Conservation (phyloP, 1,284 basidiomycete species). For the Schizophyllum amplum region DNA sequence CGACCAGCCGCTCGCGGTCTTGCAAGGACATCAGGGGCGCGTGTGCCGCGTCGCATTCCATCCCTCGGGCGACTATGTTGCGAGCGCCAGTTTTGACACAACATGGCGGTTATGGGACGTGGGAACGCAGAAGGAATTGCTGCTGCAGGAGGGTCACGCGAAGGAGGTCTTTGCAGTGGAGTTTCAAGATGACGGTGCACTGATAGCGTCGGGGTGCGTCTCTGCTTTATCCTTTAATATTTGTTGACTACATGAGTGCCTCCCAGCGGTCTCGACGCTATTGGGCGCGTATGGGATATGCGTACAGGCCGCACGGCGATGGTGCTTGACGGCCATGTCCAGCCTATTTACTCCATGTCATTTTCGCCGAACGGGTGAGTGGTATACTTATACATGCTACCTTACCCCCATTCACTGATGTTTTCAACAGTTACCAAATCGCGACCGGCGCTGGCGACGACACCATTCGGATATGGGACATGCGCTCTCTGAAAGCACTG, state of each 20-base stretch:
- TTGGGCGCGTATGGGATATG: conserved; percentile 95
- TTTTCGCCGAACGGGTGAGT: conserved; percentile 92
- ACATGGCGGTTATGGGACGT: conserved; percentile 99
- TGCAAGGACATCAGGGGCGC: conserved; percentile 86
- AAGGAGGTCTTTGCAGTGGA: conserved; percentile 95
- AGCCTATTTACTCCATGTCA: conserved; percentile 85
- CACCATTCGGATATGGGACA: conserved; percentile 97
- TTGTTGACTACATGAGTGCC: too few species aligned
- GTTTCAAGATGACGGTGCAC: conserved; percentile 92
- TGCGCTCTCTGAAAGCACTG: conserved; percentile 84
- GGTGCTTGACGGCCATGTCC: conserved; percentile 96
- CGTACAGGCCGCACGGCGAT: conserved; percentile 94
- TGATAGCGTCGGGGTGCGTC: conserved; percentile 85
- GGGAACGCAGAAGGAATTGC: conserved; percentile 68
- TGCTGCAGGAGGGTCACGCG: conserved; percentile 95
- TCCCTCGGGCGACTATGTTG: conserved; percentile 88
- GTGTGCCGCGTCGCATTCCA: conserved; percentile 95
- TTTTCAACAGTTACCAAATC: conserved; percentile 75
- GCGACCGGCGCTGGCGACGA: conserved; percentile 97
- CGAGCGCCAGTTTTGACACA: conserved; percentile 94
- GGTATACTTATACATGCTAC: conserved; percentile 15
- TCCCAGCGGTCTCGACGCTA: conserved; percentile 88
- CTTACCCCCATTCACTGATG: conserved; percentile 8
- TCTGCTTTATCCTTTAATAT: neutral
- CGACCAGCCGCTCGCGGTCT: conserved; percentile 70